phyloP scores from a whole-genome alignment of 2,329 filamentous ascomycete species.

The Cordyceps sp. region DNA sequence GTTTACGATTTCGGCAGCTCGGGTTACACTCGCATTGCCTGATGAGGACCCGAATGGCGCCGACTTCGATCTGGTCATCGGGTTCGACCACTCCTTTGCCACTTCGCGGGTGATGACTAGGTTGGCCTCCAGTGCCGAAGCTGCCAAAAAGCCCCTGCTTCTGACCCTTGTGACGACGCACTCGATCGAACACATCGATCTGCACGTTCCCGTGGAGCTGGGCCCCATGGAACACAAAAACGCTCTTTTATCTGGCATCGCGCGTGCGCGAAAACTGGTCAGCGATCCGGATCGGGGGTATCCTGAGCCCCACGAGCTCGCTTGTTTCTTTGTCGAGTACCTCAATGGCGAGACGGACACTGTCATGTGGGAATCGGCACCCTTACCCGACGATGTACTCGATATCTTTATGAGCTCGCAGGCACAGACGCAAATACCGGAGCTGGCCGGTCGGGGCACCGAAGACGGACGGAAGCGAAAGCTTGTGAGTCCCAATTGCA shows the following conservation, averaged over 20 bases:
- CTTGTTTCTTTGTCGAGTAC: constrained; percentile 27
- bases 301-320: constrained; percentile 27
- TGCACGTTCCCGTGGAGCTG: constrained; percentile 20
- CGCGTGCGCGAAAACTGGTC: constrained; percentile 20
- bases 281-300: constrained; percentile 21
- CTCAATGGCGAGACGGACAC: constrained; percentile 19
- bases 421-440: constrained; percentile 12
- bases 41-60: constrained; percentile 19
- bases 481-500: constrained; percentile 19
- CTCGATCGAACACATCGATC: constrained; percentile 38
- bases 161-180: constrained; percentile 31
- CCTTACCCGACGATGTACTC: constrained; percentile 30
- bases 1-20: constrained; percentile 17
- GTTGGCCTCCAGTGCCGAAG: constrained; percentile 1
- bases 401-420: constrained; percentile 27
- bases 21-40: constrained; percentile 25
- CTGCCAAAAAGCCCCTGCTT: constrained; percentile 22
- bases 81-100: constrained; percentile 34
- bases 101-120: constrained; percentile 13
- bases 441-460: constrained; percentile 3
- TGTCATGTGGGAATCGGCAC: constrained; percentile 28
- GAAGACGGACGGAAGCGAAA: constrained; percentile 27
- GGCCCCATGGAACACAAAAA: constrained; percentile 29
- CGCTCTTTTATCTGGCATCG: constrained; percentile 21
- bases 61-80: constrained; percentile 32